These are phyloP conservation scores for Plasmodium inui DNA, from an alignment of 169 alveolate genomes.

Conservation along the genomic window DNA sequence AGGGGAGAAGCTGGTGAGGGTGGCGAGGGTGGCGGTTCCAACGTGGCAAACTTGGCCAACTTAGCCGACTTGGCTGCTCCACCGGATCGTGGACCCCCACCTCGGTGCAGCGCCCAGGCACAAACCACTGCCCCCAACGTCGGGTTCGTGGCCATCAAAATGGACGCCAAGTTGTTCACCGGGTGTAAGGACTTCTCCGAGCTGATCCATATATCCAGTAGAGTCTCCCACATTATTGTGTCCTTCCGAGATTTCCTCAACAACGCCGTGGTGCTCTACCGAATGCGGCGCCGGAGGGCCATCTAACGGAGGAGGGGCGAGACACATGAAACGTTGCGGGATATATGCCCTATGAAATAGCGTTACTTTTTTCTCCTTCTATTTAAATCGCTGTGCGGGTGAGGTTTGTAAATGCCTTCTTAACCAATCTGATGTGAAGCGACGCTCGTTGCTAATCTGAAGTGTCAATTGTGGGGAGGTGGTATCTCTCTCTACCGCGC, in stretches of 20 bases:
- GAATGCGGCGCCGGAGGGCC: conserved; percentile 36
- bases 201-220: conserved; percentile 53
- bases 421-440: background rate
- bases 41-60: too few species aligned
- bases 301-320: background rate
- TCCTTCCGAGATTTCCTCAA: conserved; percentile 65
- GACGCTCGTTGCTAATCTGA: too few species aligned
- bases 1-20: background rate
- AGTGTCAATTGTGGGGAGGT: too few species aligned
- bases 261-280: conserved; percentile 37
- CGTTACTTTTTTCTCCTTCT: background rate
- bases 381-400: background rate
- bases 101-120: background rate
- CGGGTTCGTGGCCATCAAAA: conserved; percentile 54
- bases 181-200: conserved; percentile 67
- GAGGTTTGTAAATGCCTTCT: background rate
- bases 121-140: conserved; percentile 22
- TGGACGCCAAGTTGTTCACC: conserved; percentile 46
- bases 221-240: conserved; percentile 55
- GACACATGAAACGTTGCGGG: background rate
- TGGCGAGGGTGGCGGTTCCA: background rate
- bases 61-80: too few species aligned
- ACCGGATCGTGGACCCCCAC: background rate
- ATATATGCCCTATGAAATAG: background rate
- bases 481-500: background rate